phyloP scores from a whole-genome alignment of 2,329 filamentous ascomycete genomes.

The Leptographium procerum region DNA sequence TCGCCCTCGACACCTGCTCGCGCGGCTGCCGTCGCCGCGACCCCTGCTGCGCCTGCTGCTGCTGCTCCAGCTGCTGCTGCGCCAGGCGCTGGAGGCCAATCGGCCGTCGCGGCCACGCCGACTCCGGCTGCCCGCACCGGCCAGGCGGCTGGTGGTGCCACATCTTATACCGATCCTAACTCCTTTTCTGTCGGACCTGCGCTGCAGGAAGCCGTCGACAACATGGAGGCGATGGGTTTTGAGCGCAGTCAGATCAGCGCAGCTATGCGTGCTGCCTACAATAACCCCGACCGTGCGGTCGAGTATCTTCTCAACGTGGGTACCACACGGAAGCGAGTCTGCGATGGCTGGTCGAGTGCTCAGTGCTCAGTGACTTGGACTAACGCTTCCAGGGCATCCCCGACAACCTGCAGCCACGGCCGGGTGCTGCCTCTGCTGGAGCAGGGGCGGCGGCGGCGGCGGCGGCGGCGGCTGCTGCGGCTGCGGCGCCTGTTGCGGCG shows the following conservation, averaged over 20 bases:
- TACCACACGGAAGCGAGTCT: slow-evolving; percentile 13
- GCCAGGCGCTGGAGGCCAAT: too few species aligned
- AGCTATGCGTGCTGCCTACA: slow-evolving; percentile 92
- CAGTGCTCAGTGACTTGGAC: neutral
- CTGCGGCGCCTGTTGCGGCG: slow-evolving; percentile 27
- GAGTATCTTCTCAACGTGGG: slow-evolving; percentile 85
- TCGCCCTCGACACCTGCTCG: slow-evolving; percentile 35
- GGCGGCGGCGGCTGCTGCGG: slow-evolving; percentile 28
- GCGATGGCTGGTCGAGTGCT: too few species aligned
- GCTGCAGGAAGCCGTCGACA: slow-evolving; percentile 68
- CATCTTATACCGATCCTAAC: slow-evolving; percentile 57
- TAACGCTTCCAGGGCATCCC: slow-evolving; percentile 63
- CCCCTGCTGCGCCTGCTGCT: slow-evolving; percentile 36
- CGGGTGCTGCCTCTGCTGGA: slow-evolving; percentile 29
- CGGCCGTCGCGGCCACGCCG: slow-evolving; percentile 33
- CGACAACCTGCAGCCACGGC: slow-evolving; percentile 56
- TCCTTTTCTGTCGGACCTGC: slow-evolving; percentile 79
- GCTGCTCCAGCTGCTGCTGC: slow-evolving; percentile 38
- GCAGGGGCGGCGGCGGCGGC: slow-evolving; percentile 27
- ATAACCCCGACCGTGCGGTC: slow-evolving; percentile 92
- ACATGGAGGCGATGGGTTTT: slow-evolving; percentile 98
- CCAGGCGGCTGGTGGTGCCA: slow-evolving; percentile 19
- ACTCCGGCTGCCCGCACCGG: slow-evolving; percentile 23
- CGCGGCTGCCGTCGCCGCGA: slow-evolving; percentile 29
- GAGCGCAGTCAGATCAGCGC: slow-evolving; percentile 77